Base-by-base conservation (phyloP, 192 early-diverging fungal genomes). In the Anaeromyces robustus region DNA sequence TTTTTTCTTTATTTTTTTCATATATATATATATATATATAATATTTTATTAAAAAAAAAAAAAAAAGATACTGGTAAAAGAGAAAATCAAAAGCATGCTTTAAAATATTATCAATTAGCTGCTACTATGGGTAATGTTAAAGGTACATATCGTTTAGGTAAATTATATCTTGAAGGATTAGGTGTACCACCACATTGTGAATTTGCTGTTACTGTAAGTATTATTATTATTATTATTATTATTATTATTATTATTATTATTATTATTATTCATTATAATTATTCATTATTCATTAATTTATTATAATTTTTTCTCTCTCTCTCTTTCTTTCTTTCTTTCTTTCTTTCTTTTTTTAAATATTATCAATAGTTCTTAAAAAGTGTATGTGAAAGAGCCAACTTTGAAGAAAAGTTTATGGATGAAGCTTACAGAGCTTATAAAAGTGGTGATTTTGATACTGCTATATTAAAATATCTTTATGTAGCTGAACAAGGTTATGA, bases 401-500 rank as follows among this genome's bases (percentile, higher is more conserved):
- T 95, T 95, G 87, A 92, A 78, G 89, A 93, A 79, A 90, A 93
- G 22, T 86, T 90, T 12, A 86, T 95, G 30, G 85, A 87, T 11
- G 84, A 84, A 17, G 92, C 94, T 0, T 81, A 89, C 68, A 84
- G 85, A 1, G 89, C 89, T n/a, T 92, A 91, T 77, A 79, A 80
- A 29, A 84, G 85, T 12, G 92, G 91, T 31, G 93, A 94, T 84
- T 82, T 89, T 39, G 92, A 94, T 28, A 87, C 86, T 26, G 94
- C 95, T 1, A 83, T 94, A 9, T 41, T 96, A 11, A 82, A 88
- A 28, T 97, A 95, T 86, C 86, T 94, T 79, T 85, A 93, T 43
- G 95, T 94, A 2, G 96, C 97, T 1, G 97, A 99, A 85, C 89
- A 92, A 81, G 97, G 97, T 14, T 91, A 91, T 84, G 94, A 95